phyloP scores from a whole-genome alignment of 257 asterid genomes.

The Rhazya stricta region DNA sequence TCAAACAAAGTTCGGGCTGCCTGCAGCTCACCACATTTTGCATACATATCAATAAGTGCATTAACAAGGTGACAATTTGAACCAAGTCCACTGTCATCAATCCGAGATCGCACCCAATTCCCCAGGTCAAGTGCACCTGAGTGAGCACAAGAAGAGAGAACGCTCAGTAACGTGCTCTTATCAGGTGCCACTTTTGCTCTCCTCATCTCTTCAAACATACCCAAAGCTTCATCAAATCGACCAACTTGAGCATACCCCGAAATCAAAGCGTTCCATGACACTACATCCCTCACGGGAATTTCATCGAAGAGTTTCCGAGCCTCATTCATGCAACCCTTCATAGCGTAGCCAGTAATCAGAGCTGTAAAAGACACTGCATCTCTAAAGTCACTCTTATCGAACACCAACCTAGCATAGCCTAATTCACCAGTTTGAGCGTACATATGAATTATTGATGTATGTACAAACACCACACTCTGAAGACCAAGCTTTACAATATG shows the following conservation, averaged over 20 bases:
- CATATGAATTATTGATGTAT: constrained; percentile 28
- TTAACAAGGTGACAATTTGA: constrained; percentile 21
- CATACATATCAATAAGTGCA: constrained; percentile 31
- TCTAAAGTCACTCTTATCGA: constrained; percentile 28
- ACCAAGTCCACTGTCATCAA: constrained; percentile 20
- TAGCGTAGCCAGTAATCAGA: constrained; percentile 22
- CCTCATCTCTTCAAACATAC: constrained; percentile 27
- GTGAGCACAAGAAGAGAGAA: constrained; percentile 35
- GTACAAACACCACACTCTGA: constrained; percentile 25
- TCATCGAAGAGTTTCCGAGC: constrained; percentile 30
- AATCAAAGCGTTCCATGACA: constrained; percentile 34
- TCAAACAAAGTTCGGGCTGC: constrained; percentile 20
- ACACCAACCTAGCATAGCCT: constrained; percentile 25
- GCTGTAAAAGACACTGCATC: constrained; percentile 36
- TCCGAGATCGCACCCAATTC: constrained; percentile 25
- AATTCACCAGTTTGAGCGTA: constrained; percentile 29
- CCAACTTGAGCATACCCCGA: constrained; percentile 26
- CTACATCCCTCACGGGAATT: constrained; percentile 34
- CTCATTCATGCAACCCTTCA: constrained; percentile 22
- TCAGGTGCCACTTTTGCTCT: constrained; percentile 22
- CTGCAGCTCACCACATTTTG: constrained; percentile 28
- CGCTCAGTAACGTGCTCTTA: constrained; percentile 30
- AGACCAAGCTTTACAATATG: constrained; percentile 27
- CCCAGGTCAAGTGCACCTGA: constrained; percentile 24
- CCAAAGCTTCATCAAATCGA: constrained; percentile 23